Base-by-base conservation (phyloP, 331 rosid species). In the Quercus phellos region DNA sequence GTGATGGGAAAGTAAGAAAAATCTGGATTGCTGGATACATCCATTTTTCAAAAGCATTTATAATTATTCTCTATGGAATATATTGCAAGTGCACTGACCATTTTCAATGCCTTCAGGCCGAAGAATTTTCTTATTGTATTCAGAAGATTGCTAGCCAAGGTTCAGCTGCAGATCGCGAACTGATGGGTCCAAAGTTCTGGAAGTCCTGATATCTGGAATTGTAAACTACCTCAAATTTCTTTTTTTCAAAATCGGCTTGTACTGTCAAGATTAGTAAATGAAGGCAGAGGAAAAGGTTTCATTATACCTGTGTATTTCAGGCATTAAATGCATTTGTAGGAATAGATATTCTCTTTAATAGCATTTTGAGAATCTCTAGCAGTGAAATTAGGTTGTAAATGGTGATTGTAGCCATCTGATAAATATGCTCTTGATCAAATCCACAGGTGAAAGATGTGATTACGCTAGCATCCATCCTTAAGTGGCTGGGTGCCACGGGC, bases 51-150 rank as follows among this genome's bases (percentile, higher is more conserved):
- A 46, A 14, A 16, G 21, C 29, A 16, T 16, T 63, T 30, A 12
- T 60, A 2, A 29, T 63, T 63, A 17, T 16, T 16, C 68, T 14
- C 22, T 30, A 14, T 27, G 34, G 58, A 73, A 6, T 56, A 18
- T 55, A 3, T 42, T 50, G 29, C 50, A 6, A 74, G 54, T 81
- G 66, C 18, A 21, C 78, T 86, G 79, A 91, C 77, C 42, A 27
- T 73, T 76, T 10, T 74, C 60, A 32, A 43, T 78, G 66, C 73
- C 18, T 27, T 74, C 91, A 92, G 97, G 95, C 97, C n/a, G 97
- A 89, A 77, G 98, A 94, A 81, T 94, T 94, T 83, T 89, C 97
- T 34, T 89, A 93, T 1, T 95, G 93, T 46, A 90, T 92, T 78
- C 95, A 94, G 84, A 90, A 81, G 85, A 84, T 94, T 18, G 84